These are phyloP conservation scores for Cyamopsis tetragonoloba DNA, from an alignment of 306 rosid genomes.

Conservation along the genomic window DNA sequence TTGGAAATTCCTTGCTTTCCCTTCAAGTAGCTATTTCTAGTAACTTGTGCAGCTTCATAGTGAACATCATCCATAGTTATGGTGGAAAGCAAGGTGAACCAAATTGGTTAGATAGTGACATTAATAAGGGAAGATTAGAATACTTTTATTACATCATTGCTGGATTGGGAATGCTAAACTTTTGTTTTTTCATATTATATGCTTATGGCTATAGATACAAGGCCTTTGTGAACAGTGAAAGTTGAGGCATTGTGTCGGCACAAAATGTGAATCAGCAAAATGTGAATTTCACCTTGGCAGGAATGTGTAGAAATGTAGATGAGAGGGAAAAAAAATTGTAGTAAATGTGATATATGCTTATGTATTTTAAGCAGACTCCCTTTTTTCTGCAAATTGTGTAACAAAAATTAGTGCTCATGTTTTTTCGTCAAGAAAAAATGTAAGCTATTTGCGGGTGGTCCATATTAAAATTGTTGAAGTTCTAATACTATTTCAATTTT, in stretches of 20 bases:
- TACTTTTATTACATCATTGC: conserved; percentile 33
- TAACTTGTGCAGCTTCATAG: conserved; percentile 24
- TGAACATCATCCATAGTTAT: conserved; percentile 14
- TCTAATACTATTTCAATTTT: no score
- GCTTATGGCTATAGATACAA: conserved; percentile 29
- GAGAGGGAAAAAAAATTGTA: background rate
- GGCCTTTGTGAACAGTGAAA: background rate
- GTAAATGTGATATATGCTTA: no score
- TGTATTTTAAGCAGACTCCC: no score
- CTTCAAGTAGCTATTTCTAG: conserved; percentile 12
- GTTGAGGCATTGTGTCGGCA: background rate
- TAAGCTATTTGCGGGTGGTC: no score
- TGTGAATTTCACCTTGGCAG: background rate
- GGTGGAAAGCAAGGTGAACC: conserved; percentile 27
- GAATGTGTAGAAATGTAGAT: background rate
- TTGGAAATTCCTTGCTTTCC: conserved; percentile 31
- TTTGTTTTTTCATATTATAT: conserved; percentile 19
- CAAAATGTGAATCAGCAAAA: no score
- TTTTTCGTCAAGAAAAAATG: no score
- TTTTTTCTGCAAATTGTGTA: no score
- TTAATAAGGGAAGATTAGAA: conserved; percentile 37
- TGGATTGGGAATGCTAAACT: conserved; percentile 22
- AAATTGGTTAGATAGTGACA: conserved; percentile 38
- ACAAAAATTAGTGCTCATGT: no score
- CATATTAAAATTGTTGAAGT: no score